A percentile compares a stretch with the other conserved stretches of the same genome.
phyloP scores from a whole-genome alignment of 2,329 filamentous ascomycete genomes.

The Dendrostoma leiphaemia region DNA sequence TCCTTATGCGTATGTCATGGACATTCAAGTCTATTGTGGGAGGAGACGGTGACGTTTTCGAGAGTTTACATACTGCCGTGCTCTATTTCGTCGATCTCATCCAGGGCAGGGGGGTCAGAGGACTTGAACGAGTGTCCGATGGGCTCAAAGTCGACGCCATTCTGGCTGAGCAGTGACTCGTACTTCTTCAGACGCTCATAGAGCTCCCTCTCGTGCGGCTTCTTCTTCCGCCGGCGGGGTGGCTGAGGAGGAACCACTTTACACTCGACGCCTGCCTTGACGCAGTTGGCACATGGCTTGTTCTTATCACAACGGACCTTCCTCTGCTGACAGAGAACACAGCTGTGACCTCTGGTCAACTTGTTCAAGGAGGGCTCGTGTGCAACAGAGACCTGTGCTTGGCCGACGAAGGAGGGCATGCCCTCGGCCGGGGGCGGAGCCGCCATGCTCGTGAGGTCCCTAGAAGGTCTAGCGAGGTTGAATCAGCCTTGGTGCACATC shows the following conservation, averaged over 20 bases:
- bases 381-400: slow-evolving; percentile 19
- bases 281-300: slow-evolving; percentile 69
- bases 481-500: slow-evolving; percentile 9
- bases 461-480: slow-evolving; percentile 6
- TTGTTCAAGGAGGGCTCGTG: slow-evolving; percentile 47
- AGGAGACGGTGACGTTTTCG: neutral
- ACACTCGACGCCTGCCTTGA: slow-evolving; percentile 61
- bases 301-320: slow-evolving; percentile 74
- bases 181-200: slow-evolving; percentile 68
- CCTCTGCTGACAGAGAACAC: slow-evolving; percentile 72
- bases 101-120: slow-evolving; percentile 34
- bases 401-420: slow-evolving; percentile 25
- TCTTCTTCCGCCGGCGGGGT: slow-evolving; percentile 57
- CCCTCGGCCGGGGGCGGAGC: slow-evolving; percentile 8
- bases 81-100: slow-evolving; percentile 56
- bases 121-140: slow-evolving; percentile 52
- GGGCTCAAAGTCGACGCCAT: slow-evolving; percentile 68
- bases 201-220: slow-evolving; percentile 68
- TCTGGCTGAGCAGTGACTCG: slow-evolving; percentile 62
- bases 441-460: slow-evolving; percentile 14
- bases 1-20: too few species aligned
- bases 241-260: slow-evolving; percentile 56
- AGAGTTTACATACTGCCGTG: slow-evolving; percentile 36
- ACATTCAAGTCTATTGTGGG: too few species aligned
- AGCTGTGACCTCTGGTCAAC: slow-evolving; percentile 60